Conservation (phyloP, 352 stramenopile genomes). For the Phytophthora niederhauseri region DNA sequence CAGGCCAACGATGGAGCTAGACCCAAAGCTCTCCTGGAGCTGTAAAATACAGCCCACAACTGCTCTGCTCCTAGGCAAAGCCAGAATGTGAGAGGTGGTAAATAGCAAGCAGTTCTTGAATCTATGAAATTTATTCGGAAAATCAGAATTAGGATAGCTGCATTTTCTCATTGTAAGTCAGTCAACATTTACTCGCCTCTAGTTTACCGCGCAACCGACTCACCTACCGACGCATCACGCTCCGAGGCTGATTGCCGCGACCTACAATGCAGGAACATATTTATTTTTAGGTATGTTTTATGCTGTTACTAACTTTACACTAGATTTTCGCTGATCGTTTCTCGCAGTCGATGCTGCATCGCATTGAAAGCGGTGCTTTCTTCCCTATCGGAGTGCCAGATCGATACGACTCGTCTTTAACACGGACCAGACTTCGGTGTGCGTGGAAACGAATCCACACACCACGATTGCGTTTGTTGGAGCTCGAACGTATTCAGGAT, state of each 20-base stretch:
- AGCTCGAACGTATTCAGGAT: not conserved
- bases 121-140: too few species aligned
- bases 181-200: too few species aligned
- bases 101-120: too few species aligned
- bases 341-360: slow-evolving; percentile 10
- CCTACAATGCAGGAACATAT: slow-evolving; percentile 11
- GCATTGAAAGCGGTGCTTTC: not conserved
- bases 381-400: not conserved
- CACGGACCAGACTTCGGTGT: slow-evolving; percentile 24
- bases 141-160: too few species aligned
- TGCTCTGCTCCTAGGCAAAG: too few species aligned
- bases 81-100: too few species aligned
- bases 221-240: slow-evolving; percentile 7
- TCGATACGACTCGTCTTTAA: slow-evolving; percentile 9
- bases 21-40: too few species aligned
- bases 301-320: not conserved
- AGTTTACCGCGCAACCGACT: slow-evolving; percentile 4
- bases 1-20: too few species aligned
- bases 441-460: slow-evolving; percentile 23
- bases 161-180: too few species aligned
- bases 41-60: too few species aligned
- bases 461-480: slow-evolving; percentile 23
- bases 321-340: slow-evolving; percentile 17
- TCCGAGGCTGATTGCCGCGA: not conserved
- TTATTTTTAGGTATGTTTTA: not conserved